These are phyloP conservation scores for Pilatotrama ljubarskyi DNA, from an alignment of 768 basidiomycete species.

Conservation along the genomic window DNA sequence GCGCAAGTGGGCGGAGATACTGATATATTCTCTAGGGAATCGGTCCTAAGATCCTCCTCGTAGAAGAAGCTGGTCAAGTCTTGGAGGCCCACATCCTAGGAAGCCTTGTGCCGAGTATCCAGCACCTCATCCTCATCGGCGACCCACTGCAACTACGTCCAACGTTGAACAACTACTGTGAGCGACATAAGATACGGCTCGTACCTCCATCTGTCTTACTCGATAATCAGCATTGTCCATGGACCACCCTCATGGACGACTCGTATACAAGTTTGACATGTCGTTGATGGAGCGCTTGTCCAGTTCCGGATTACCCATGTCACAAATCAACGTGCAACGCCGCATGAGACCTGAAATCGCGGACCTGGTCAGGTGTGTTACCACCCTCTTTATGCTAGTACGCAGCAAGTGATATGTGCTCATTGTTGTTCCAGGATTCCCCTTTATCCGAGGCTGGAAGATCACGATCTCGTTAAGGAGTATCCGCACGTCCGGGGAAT, in stretches of 20 bases:
- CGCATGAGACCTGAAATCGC: conserved; percentile 77
- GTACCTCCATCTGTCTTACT: too few species aligned
- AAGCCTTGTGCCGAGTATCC: conserved; percentile 59
- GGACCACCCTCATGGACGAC: conserved; percentile 57
- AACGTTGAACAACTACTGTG: conserved; percentile 62
- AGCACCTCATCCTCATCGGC: conserved; percentile 79
- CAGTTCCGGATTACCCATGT: conserved; percentile 58
- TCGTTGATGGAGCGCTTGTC: conserved; percentile 78
- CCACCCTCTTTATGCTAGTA: too few species aligned
- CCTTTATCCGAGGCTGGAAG: conserved; percentile 60
- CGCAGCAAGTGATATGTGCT: too few species aligned
- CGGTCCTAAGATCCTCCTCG: conserved; percentile 59
- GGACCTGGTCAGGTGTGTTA: conserved; percentile 53
- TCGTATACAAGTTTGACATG: conserved; percentile 59
- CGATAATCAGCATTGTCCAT: conserved; percentile 65
- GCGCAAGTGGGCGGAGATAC: neutral
- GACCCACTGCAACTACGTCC: conserved; percentile 78
- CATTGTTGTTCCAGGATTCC: too few species aligned
- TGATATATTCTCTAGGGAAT: conserved; percentile 45
- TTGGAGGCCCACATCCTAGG: conserved; percentile 75
- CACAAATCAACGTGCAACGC: conserved; percentile 68
- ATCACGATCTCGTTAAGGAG: conserved; percentile 50
- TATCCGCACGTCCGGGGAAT: conserved; percentile 67
- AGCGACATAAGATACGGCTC: conserved; percentile 28
- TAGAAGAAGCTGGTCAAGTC: conserved; percentile 83